phyloP scores from a whole-genome alignment of 805 yeast species.

The Starmerella bacillaris region DNA sequence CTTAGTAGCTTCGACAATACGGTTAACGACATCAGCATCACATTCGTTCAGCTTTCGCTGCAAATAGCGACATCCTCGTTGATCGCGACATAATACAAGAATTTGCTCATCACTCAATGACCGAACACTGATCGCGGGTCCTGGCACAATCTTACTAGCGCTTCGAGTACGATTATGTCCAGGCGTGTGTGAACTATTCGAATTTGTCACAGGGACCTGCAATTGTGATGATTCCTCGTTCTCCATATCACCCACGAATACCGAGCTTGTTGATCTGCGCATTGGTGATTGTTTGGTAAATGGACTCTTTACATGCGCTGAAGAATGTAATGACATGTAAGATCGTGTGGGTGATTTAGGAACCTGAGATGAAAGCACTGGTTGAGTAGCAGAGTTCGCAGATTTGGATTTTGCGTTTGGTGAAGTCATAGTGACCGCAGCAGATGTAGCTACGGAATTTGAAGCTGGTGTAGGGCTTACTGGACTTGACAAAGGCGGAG shows the following conservation, averaged over 20 bases:
- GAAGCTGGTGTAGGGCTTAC: constrained; percentile 5
- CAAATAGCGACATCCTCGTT: constrained; percentile 86
- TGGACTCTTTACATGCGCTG: no score
- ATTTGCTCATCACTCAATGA: constrained; percentile 31
- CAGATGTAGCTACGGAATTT: background rate
- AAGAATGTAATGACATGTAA: no score
- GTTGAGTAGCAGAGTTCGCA: background rate
- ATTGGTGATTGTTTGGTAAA: no score
- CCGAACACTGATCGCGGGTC: background rate
- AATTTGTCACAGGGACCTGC: background rate
- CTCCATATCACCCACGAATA: no score
- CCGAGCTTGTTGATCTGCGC: no score
- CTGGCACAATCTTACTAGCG: background rate
- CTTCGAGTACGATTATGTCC: background rate
- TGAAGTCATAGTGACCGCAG: background rate
- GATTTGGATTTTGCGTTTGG: background rate
- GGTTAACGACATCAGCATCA: constrained; percentile 20
- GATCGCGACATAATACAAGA: constrained; percentile 74
- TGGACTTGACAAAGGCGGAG: constrained; percentile 15
- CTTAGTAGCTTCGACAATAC: constrained; percentile 67
- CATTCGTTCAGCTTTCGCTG: constrained; percentile 63
- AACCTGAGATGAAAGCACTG: background rate
- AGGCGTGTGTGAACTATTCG: background rate
- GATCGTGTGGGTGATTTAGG: no score
- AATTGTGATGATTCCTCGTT: no score